These are phyloP conservation scores for Apostasia ramifera DNA, from an alignment of 106 monocot species.

Conservation along the genomic window DNA sequence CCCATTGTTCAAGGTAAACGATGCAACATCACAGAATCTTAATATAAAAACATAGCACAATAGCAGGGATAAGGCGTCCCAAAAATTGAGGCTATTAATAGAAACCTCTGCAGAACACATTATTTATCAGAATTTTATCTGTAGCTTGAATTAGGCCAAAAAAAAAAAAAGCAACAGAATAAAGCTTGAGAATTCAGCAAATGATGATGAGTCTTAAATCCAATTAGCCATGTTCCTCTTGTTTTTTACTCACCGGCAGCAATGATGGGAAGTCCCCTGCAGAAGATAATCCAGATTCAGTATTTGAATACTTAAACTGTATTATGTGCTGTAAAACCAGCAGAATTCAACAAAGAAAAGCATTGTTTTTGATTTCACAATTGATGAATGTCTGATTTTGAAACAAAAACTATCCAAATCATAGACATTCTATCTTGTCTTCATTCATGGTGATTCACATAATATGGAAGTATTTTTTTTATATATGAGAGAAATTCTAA, in stretches of 20 bases:
- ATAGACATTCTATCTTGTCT: background rate
- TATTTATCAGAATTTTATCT: too few relatives aligned
- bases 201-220: background rate
- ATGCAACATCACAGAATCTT: too few relatives aligned
- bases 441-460: background rate
- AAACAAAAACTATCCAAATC: background rate
- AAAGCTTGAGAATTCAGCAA: background rate
- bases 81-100: too few relatives aligned
- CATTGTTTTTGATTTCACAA: background rate
- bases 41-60: too few relatives aligned
- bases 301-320: background rate
- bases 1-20: too few relatives aligned
- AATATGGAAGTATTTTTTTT: background rate
- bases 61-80: too few relatives aligned
- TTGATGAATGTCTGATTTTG: background rate
- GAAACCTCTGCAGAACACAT: too few relatives aligned
- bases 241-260: background rate
- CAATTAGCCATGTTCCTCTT: too few relatives aligned
- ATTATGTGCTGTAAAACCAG: too few relatives aligned
- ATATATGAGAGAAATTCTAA: too few relatives aligned
- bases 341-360: background rate
- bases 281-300: background rate
- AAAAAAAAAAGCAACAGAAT: background rate
- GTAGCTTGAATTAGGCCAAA: too few relatives aligned
- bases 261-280: slow-evolving; percentile 9